Evolutionary conservation across 805 yeast genomes (phyloP).

Genomic region (Cyberlindnera euphorbiiphila): DNA sequence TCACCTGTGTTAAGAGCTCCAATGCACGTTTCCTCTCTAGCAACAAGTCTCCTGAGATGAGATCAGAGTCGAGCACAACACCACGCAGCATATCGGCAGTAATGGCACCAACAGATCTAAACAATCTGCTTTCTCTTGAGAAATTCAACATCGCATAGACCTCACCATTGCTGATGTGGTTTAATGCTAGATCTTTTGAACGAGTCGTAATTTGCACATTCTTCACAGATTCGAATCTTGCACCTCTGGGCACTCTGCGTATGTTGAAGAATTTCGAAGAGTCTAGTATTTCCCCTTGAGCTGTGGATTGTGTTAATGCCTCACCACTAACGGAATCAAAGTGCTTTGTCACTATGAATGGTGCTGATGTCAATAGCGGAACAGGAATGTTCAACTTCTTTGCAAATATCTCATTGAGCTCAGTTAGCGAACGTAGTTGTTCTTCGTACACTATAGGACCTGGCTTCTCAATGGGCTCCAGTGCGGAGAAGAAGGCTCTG

Average conservation of each 20-base stretch:
- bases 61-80: conserved; percentile 5
- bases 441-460: conserved; percentile 13
- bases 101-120: conserved; percentile 2
- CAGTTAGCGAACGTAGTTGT: conserved; percentile 4
- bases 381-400: conserved; percentile 4
- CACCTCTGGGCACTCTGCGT: not conserved
- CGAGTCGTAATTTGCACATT: not conserved
- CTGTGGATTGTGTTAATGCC: too few species aligned
- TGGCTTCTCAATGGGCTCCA: conserved; percentile 1
- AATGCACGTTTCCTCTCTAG: not conserved
- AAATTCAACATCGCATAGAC: conserved; percentile 10
- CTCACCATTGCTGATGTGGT: conserved; percentile 8
- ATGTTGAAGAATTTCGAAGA: conserved; percentile 2
- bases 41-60: conserved; percentile 1
- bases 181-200: not conserved
- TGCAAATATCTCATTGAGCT: conserved; percentile 10
- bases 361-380: conserved; percentile 18
- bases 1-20: conserved; percentile 1
- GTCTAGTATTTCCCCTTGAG: conserved; percentile 9
- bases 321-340: too few species aligned
- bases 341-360: conserved; percentile 12
- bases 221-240: not conserved
- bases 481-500: conserved; percentile 6
- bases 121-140: not conserved
- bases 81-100: conserved; percentile 16